Base-by-base conservation (phyloP, 2,329 filamentous ascomycete genomes). In the Phialophora macrospora region DNA sequence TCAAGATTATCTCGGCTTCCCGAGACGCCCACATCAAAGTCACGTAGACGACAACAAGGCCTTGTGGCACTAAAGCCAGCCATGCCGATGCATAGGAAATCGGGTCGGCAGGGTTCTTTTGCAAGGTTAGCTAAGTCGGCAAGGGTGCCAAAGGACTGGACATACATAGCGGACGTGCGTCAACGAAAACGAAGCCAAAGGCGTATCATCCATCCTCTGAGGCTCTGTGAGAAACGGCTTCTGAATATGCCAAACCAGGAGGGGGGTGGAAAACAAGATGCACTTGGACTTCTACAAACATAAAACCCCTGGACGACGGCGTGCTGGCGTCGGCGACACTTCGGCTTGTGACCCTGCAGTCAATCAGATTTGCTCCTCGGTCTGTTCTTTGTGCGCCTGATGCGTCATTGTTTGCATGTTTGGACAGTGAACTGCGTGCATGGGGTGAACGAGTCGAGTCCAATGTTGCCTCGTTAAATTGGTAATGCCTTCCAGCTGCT, bases 111-210 rank as follows among this genome's bases (percentile, higher is more conserved):
- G 96, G 93, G 80, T 98, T 91, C 93, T 97, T 17, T 32, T 51
- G 3, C 12, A 14, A 20, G 20, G 74, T 64, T 26, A 55, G 56
- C 52, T 32, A 24, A n/a, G 28, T 30, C 11, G 17, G 8, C 11
- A 28, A 9, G 22, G 38, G n/a, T n/a, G 54, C 34, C 60, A 28
- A 49, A 55, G 17, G 30, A 46, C 30, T 24, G 7, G 24, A 52
- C 87, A 75, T 81, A 96, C 93, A 84, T 98, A 98, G 82, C 95
- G 92, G 72, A 98, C 93, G 81, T 98, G 94, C 11, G 95, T 98
- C 72, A 99, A 81, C 59, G 94, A 97, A 67, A 99, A 85, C 26
- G 94, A 98, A 59, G 93, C 92, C 64, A 98, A 83, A 48, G 91
- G 88, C 62, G 75, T 73, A 63, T 80, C 77, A 38, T 71, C 70